Evolutionary conservation across 768 basidiomycete species (phyloP).

Genomic region (Chalciporus sphaerocephalus): DNA sequence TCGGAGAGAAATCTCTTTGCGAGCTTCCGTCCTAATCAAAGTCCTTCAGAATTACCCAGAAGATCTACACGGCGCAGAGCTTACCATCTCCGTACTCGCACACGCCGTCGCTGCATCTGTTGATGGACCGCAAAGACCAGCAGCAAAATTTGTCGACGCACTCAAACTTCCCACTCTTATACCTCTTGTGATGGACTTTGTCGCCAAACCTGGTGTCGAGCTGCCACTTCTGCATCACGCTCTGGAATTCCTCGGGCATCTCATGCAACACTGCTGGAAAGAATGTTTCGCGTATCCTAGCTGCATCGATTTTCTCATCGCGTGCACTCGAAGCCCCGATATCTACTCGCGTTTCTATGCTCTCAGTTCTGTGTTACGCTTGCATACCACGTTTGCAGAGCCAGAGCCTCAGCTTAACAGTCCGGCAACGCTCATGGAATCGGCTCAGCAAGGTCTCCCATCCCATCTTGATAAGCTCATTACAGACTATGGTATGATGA

Average conservation of each 20-base stretch:
- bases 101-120: slow-evolving; percentile 48
- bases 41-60: slow-evolving; percentile 48
- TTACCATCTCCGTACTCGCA: slow-evolving; percentile 47
- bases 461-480: slow-evolving; percentile 43
- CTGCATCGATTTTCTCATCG: slow-evolving; percentile 49
- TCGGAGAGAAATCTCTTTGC: slow-evolving; percentile 47
- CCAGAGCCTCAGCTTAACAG: slow-evolving; percentile 46
- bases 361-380: slow-evolving; percentile 49
- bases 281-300: slow-evolving; percentile 43
- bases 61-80: slow-evolving; percentile 47
- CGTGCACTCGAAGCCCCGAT: slow-evolving; percentile 52
- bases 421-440: slow-evolving; percentile 43
- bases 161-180: slow-evolving; percentile 45
- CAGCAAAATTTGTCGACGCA: slow-evolving; percentile 35
- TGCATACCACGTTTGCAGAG: slow-evolving; percentile 43
- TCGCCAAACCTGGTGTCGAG: slow-evolving; percentile 42
- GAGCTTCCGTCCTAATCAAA: slow-evolving; percentile 38
- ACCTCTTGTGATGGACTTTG: slow-evolving; percentile 37
- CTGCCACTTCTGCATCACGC: slow-evolving; percentile 49
- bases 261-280: slow-evolving; percentile 42
- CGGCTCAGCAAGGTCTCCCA: slow-evolving; percentile 42
- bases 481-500: slow-evolving; percentile 43
- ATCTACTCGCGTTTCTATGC: slow-evolving; percentile 49
- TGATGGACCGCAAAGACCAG: slow-evolving; percentile 36
- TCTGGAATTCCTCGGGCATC: slow-evolving; percentile 41